Evolutionary conservation across 345 rosid genomes (phyloP), one percentile per base, ranked within the genome.

Genomic region (Passiflora organensis): DNA sequence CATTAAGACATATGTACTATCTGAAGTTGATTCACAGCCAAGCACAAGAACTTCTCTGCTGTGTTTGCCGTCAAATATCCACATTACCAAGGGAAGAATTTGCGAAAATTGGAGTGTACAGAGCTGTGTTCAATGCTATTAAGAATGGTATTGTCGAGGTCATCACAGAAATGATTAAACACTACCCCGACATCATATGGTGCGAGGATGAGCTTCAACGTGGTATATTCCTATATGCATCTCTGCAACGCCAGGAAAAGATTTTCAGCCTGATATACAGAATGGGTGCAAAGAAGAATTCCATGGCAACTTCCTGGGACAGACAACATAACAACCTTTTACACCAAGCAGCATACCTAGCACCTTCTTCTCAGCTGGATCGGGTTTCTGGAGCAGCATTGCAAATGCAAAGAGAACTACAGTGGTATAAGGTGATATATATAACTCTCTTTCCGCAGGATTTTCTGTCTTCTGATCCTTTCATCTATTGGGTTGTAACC

Each of bases 401-500:
- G 34, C 95, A 87, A 39, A 84, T 87, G 95, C 95, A 86, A 34
- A 69, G 95, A 58, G 95, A 86, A 52, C 58, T 83, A 3, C 95
- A 83, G 51, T 83, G 95, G 95, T 86, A 71, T 28, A 86, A 83
- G 89, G 95, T 86, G 57, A 17, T 50, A 32, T 22, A 2, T 10
- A 28, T 48, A 23, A 28, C 34, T 28, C 8, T 3, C 5, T 28
- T 28, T 3, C 8, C 8, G 34, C 3, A 28, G 8, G 34, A 28
- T 2, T 28, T 28, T 28, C 34, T 28, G 34, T 8, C 34, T 2
- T n/a, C n/a, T n/a, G n/a, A n/a, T n/a, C n/a, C n/a, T n/a, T n/a
- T n/a, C n/a, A n/a, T n/a, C n/a, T n/a, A n/a, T n/a, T n/a, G n/a
- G n/a, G n/a, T n/a, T n/a, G n/a, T n/a, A n/a, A n/a, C n/a, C n/a